phyloP scores from a whole-genome alignment of 2,329 filamentous ascomycete genomes.

The Fusarium musae region DNA sequence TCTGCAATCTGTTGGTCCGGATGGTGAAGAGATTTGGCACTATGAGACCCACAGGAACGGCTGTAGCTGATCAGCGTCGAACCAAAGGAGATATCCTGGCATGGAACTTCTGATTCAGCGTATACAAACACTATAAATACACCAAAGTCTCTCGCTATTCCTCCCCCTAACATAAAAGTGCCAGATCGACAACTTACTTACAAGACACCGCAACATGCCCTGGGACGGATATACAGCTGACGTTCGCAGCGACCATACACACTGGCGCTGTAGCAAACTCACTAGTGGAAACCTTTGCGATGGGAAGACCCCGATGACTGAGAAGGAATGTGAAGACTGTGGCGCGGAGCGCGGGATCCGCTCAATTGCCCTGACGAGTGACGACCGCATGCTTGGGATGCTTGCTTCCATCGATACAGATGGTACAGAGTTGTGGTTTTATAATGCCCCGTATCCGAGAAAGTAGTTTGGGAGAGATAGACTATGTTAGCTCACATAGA shows the following conservation, averaged over 20 bases:
- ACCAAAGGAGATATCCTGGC: rapidly evolving
- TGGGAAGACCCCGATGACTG: background rate
- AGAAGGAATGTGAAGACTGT: background rate
- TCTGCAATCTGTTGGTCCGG: background rate
- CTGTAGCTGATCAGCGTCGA: no score
- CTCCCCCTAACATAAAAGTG: no score
- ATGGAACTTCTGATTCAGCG: rapidly evolving
- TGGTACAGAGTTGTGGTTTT: background rate
- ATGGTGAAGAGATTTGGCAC: background rate
- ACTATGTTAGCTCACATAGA: no score
- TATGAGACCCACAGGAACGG: background rate
- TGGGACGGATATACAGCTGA: no score
- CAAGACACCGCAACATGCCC: no score
- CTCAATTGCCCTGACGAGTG: background rate
- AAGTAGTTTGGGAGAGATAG: no score
- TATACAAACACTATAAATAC: rapidly evolving
- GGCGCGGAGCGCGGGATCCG: background rate
- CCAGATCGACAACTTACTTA: no score
- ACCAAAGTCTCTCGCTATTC: no score
- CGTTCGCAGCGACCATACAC: background rate
- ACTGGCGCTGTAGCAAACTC: background rate
- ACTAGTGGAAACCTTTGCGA: background rate
- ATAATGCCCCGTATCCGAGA: background rate
- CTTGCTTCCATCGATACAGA: background rate
- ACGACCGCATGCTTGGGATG: background rate